Percentiles rank a stretch among this genome's conserved stretches.
phyloP scores from a whole-genome alignment of 1,284 basidiomycete genomes.

The Schizophyllum commune region DNA sequence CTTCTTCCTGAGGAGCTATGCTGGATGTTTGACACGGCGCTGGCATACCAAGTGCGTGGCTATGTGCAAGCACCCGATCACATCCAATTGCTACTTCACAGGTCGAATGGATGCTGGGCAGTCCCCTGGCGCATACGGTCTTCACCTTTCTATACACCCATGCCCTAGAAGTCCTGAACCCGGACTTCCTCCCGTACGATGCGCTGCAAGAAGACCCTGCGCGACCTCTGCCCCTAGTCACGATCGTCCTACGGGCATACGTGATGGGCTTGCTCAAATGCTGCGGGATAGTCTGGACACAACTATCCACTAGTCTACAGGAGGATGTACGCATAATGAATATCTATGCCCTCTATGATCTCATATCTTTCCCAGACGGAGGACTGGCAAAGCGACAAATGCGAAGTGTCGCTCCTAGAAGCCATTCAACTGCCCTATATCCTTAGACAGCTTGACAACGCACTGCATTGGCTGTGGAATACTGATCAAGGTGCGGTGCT shows the following conservation, averaged over 20 bases:
- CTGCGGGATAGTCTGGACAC: conserved; percentile 77
- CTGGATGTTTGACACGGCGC: conserved; percentile 78
- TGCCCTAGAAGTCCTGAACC: conserved; percentile 51
- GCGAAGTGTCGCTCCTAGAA: conserved; percentile 74
- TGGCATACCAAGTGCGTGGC: conserved; percentile 70
- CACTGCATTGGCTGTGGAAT: conserved; percentile 39
- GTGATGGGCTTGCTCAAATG: conserved; percentile 75
- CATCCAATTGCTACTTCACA: conserved; percentile 21
- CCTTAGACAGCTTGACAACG: conserved; percentile 55
- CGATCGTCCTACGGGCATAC: conserved; percentile 63
- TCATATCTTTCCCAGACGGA: conserved; percentile 48
- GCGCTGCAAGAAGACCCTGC: conserved; percentile 19
- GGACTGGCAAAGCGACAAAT: conserved; percentile 85
- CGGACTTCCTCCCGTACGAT: conserved; percentile 38
- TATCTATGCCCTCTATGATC: conserved; percentile 15
- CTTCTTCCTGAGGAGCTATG: conserved; percentile 73
- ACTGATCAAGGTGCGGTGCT: conserved; percentile 26
- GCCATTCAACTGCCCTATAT: conserved; percentile 53
- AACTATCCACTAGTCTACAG: conserved; percentile 65
- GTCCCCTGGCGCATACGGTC: conserved; percentile 79
- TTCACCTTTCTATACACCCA: conserved; percentile 80
- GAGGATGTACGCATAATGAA: conserved; percentile 53
- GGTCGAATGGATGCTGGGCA: conserved; percentile 86
- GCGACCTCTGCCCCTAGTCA: conserved; percentile 53
- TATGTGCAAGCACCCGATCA: neutral